Percentiles rank a stretch among this genome's conserved stretches.
phyloP scores from a whole-genome alignment of 1,284 basidiomycete species.

The Cutaneotrichosporon sp. region DNA sequence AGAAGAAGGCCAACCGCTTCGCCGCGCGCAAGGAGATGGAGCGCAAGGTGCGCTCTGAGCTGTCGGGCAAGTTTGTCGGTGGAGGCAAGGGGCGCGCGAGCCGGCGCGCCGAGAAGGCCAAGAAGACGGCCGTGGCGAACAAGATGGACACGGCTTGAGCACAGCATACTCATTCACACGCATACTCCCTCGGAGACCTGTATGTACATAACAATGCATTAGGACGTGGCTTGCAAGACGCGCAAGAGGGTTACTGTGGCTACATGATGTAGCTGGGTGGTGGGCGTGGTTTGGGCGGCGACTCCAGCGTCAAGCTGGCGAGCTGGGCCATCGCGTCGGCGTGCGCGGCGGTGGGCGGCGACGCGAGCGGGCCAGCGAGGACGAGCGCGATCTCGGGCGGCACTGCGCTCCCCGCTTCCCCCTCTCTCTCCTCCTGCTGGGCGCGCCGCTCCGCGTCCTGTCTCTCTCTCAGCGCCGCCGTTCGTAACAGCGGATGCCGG shows the following conservation, averaged over 20 bases:
- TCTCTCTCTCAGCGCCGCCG: background rate
- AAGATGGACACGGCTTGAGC: background rate
- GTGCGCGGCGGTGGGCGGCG: background rate
- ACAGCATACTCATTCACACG: background rate
- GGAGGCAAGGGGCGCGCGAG: constrained; percentile 7
- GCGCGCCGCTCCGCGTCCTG: background rate
- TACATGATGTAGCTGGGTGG: constrained; percentile 10
- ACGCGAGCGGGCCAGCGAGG: background rate
- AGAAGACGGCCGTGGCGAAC: background rate
- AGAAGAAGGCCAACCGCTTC: constrained; percentile 50
- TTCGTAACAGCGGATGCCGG: constrained; percentile 6
- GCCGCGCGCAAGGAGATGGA: constrained; percentile 30
- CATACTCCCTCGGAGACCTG: too few species aligned
- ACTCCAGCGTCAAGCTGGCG: background rate
- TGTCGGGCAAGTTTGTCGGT: constrained; percentile 1
- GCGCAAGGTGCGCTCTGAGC: constrained; percentile 10
- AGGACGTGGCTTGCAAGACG: background rate
- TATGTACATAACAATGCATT: constrained; percentile 2
- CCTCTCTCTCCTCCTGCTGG: background rate
- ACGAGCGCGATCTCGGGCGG: constrained; percentile 5
- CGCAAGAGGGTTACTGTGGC: background rate
- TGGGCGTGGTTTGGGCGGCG: background rate
- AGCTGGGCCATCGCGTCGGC: background rate
- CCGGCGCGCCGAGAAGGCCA: constrained; percentile 12
- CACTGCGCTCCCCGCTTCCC: background rate